Percentiles rank a stretch among this genome's conserved stretches.
phyloP scores from a whole-genome alignment of 176 grass and related monocot species.

The Lolium rigidum region DNA sequence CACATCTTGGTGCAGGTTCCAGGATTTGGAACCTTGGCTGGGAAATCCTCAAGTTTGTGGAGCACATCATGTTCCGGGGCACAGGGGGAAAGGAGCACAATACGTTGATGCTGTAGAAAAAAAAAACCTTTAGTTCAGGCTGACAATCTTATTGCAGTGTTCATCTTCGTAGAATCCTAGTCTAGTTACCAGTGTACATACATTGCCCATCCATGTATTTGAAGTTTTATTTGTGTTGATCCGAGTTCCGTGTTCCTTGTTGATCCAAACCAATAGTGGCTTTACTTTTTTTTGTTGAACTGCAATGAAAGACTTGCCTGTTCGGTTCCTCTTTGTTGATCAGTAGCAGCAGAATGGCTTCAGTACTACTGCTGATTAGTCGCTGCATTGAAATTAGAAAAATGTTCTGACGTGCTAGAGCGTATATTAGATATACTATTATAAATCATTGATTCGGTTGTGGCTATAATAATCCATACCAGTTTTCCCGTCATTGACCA shows the following conservation, averaged over 20 bases:
- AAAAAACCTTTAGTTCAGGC: neutral
- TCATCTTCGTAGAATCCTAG: neutral
- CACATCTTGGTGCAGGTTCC: constrained; percentile 10
- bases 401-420: neutral
- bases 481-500: neutral
- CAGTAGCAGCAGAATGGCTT: neutral
- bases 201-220: neutral
- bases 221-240: neutral
- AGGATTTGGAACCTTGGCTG: neutral
- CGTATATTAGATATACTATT: neutral
- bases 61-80: neutral
- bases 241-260: neutral
- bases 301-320: neutral
- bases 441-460: neutral
- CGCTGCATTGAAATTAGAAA: neutral
- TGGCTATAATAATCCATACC: too few relatives aligned
- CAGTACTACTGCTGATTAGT: neutral
- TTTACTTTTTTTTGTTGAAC: neutral
- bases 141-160: neutral
- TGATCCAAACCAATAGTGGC: neutral
- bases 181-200: neutral
- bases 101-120: neutral
- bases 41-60: neutral
- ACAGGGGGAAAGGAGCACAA: neutral
- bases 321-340: too few relatives aligned